Conservation (phyloP, 1,284 basidiomycete genomes). For the Earliella scabrosa region DNA sequence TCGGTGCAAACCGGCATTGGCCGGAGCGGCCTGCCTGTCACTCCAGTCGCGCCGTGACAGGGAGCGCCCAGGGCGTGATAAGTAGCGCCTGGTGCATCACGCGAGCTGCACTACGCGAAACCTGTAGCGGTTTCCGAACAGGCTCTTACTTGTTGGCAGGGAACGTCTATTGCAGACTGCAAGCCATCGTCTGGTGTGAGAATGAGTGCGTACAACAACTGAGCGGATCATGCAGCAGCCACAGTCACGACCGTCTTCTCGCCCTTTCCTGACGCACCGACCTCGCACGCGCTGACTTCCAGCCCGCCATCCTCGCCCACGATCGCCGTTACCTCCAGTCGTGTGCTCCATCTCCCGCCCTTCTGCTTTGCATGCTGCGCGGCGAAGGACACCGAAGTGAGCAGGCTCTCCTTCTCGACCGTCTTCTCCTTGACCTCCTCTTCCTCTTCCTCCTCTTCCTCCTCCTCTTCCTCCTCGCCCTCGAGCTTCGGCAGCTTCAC, state of each 20-base stretch:
- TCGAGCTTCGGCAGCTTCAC: slow-evolving; percentile 55
- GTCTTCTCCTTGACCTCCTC: slow-evolving; percentile 71
- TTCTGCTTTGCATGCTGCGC: slow-evolving; percentile 53
- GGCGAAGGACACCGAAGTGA: slow-evolving; percentile 59
- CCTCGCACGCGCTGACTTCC: slow-evolving; percentile 51
- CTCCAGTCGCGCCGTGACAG: no score
- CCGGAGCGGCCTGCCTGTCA: no score
- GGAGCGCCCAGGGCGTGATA: no score
- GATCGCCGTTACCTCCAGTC: slow-evolving; percentile 68
- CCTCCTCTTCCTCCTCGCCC: slow-evolving; percentile 55
- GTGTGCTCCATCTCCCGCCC: slow-evolving; percentile 54
- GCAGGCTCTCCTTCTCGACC: slow-evolving; percentile 62
- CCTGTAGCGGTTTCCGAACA: no score
- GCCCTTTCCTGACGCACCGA: slow-evolving; percentile 43
- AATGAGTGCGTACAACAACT: not conserved
- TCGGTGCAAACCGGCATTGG: no score
- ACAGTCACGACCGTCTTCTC: slow-evolving; percentile 33
- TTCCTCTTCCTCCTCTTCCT: slow-evolving; percentile 53
- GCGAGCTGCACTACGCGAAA: no score
- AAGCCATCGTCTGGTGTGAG: no score
- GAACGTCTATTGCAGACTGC: no score
- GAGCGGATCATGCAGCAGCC: slow-evolving; percentile 20
- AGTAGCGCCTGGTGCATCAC: no score
- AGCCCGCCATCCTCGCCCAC: slow-evolving; percentile 59
- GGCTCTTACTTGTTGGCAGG: no score